These are phyloP conservation scores for Pyrenophora seminiperda DNA, from an alignment of 2,329 filamentous ascomycete genomes.

Conservation along the genomic window DNA sequence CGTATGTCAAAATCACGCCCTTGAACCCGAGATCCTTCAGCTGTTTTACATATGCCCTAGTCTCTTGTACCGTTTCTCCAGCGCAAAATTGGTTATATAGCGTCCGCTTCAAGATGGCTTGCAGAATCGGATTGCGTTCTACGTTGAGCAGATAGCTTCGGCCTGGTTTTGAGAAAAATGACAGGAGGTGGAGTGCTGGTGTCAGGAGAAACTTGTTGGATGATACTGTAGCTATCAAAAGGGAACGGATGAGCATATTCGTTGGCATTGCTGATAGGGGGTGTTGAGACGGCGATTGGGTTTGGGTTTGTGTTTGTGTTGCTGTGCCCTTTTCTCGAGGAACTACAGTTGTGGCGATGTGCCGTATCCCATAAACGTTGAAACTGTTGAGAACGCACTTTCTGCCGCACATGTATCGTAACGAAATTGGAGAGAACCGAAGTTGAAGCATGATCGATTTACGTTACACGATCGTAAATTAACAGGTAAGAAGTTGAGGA, in stretches of 20 bases:
- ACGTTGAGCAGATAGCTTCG: conserved; percentile 58
- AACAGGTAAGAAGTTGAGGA: background rate
- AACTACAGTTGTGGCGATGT: conserved; percentile 20
- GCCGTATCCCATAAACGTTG: conserved; percentile 13
- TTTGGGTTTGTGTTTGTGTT: conserved; percentile 13
- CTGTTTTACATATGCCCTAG: conserved; percentile 64
- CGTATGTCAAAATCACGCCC: conserved; percentile 85
- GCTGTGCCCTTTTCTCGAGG: conserved; percentile 12
- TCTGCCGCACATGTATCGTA: conserved; percentile 6
- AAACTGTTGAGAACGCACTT: conserved; percentile 1
- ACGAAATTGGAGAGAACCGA: conserved; percentile 1
- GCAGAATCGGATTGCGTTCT: conserved; percentile 75
- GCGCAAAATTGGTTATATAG: conserved; percentile 93
- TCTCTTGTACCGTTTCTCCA: conserved; percentile 73
- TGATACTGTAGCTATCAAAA: conserved; percentile 53
- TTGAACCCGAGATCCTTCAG: conserved; percentile 75
- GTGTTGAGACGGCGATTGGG: conserved; percentile 14
- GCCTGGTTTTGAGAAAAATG: conserved; percentile 48
- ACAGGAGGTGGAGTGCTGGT: conserved; percentile 47
- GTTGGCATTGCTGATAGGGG: conserved; percentile 37
- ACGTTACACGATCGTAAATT: background rate
- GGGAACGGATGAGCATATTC: conserved; percentile 36
- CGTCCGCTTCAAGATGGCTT: conserved; percentile 73
- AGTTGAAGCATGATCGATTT: conserved; percentile 16
- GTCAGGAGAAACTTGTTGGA: conserved; percentile 52